Evolutionary conservation across 73 alveolate species (phyloP), one percentile per base, ranked within the genome.

Genomic region (Paramecium octaurelia): DNA sequence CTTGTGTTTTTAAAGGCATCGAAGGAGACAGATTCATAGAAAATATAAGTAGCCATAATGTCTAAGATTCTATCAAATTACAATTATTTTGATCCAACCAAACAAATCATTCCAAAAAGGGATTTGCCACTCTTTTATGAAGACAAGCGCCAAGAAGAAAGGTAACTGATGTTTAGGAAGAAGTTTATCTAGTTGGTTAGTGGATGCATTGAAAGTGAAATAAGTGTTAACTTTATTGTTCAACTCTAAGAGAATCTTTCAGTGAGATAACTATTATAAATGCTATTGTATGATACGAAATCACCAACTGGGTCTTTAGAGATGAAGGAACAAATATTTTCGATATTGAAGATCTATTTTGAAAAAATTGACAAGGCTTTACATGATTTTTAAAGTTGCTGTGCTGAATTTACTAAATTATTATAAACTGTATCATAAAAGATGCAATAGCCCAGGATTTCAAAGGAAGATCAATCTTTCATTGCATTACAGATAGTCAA

Each of bases 311-410:
- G 84, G 9, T 31, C 84, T 23, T 64, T 73, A 7, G 31, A 1
- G 0, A 35, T 43, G 9, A 40, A 27, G 8, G 43, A 80, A 23
- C 8, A 80, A 42, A 42, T 80, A 11, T 80, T 40, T 48, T 24
- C 36, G 10, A 80, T 80, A 21, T 24, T 80, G 48, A 44, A 16
- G 10, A 48, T 80, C 6, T 80, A 80, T 80, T 80, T 80, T 48
- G 91, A 80, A 31, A 80, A 80, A 46, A 80, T 80, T 44, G 91
- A 80, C 46, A 46, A 42, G 14, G 70, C 91, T 1, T 31, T 48
- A 20, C 31, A 40, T 2, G 70, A 80, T 21, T 80, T 80, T 20
- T 80, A 40, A 44, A 23, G 21, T 44, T 31, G 91, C 12, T 80
- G 91, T 24, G 18, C 31, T 16, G 46, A 80, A 21, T 80, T 80